Evolutionary conservation across 2,329 filamentous ascomycete species (phyloP).

Genomic region (Trichoderma aggressivum): DNA sequence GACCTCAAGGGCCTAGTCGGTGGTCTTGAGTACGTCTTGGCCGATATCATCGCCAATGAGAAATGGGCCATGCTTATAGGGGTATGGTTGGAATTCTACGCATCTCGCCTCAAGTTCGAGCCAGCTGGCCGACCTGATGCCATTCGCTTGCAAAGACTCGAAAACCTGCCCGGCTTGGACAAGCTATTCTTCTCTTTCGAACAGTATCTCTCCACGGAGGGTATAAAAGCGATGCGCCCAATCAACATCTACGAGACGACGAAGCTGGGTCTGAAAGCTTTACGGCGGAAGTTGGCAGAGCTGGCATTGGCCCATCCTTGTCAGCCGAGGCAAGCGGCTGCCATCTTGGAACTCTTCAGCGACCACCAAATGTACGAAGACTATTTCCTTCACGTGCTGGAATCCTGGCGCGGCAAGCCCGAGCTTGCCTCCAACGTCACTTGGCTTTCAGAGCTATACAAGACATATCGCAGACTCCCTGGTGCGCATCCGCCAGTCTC

Average conservation of each 20-base stretch:
- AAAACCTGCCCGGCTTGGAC: conserved; percentile 29
- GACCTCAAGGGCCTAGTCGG: conserved; percentile 31
- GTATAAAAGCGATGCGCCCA: conserved; percentile 24
- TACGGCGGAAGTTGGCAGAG: conserved; percentile 33
- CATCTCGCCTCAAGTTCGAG: conserved; percentile 19
- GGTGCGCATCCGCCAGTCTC: conserved; percentile 35
- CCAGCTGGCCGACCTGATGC: conserved; percentile 17
- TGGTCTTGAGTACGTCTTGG: conserved; percentile 44
- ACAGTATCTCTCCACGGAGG: conserved; percentile 30
- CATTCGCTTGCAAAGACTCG: conserved; percentile 25
- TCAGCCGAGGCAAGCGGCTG: conserved; percentile 31
- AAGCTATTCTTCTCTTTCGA: conserved; percentile 35
- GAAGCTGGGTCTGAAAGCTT: conserved; percentile 25
- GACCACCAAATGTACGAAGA: conserved; percentile 42
- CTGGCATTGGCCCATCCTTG: conserved; percentile 34
- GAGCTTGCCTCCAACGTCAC: conserved; percentile 30
- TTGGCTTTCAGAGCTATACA: conserved; percentile 43
- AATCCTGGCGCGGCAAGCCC: conserved; percentile 28
- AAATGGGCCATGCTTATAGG: conserved; percentile 38
- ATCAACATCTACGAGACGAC: conserved; percentile 26
- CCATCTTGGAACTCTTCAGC: conserved; percentile 40
- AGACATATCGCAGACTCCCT: conserved; percentile 43
- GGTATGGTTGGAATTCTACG: conserved; percentile 37
- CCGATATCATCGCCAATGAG: conserved; percentile 36
- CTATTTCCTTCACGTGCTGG: conserved; percentile 39